Conservation (phyloP, 2,329 filamentous ascomycete species). For the Trichophaea hybrida region DNA sequence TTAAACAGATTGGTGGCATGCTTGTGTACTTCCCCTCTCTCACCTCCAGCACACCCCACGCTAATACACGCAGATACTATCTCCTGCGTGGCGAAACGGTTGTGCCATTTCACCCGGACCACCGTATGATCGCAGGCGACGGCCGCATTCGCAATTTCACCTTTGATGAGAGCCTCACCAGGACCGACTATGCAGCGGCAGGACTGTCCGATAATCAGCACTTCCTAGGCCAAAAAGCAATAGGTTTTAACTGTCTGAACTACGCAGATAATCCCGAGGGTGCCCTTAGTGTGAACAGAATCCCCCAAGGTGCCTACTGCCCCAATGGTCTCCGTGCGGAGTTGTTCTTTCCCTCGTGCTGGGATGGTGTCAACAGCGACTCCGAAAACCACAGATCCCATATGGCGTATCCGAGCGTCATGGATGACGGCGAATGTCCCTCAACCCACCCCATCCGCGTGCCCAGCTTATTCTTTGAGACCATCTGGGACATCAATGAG, state of each 20-base stretch:
- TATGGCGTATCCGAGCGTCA: slow-evolving; percentile 61
- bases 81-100: slow-evolving; percentile 53
- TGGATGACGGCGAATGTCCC: slow-evolving; percentile 66
- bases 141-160: slow-evolving; percentile 26
- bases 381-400: slow-evolving; percentile 45
- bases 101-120: slow-evolving; percentile 58
- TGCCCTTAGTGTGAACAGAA: slow-evolving; percentile 63
- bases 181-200: slow-evolving; percentile 33
- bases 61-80: slow-evolving; percentile 52
- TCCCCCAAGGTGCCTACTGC: slow-evolving; percentile 74
- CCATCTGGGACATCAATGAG: slow-evolving; percentile 60
- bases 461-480: slow-evolving; percentile 69
- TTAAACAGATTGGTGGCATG: slow-evolving; percentile 59
- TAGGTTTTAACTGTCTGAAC: slow-evolving; percentile 94
- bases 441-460: slow-evolving; percentile 51
- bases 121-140: slow-evolving; percentile 71
- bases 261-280: slow-evolving; percentile 53
- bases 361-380: slow-evolving; percentile 55
- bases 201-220: slow-evolving; percentile 41
- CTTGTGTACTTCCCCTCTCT: not conserved
- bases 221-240: slow-evolving; percentile 60
- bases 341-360: slow-evolving; percentile 79
- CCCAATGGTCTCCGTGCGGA: slow-evolving; percentile 68
- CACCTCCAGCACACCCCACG: not conserved
- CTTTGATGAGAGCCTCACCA: not conserved